Base-by-base conservation (phyloP, 2,329 filamentous ascomycete genomes). In the Colletotrichum echinochloae region DNA sequence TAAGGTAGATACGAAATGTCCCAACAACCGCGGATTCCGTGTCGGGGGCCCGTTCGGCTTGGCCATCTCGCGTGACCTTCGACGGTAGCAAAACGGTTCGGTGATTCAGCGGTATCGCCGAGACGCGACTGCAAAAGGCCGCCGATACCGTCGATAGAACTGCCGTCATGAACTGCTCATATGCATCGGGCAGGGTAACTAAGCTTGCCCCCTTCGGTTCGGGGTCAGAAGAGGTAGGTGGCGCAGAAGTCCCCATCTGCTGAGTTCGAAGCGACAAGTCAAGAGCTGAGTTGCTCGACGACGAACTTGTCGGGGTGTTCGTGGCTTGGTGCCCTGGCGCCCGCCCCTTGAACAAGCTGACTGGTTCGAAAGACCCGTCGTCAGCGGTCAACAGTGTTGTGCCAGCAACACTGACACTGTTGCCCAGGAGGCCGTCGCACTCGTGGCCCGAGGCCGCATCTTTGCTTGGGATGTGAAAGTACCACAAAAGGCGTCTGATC, bases 131-230 rank as follows among this genome's bases (percentile, higher is more conserved):
- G 74, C 87, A 88, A 67, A 89, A 88, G 7, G 80, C 79, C 6
- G 83, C 79, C 2, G 84, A 84, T 62, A 89, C 74, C n/a, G 86
- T 84, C 2, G 84, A 82, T 20, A 89, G 78, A 12, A 85, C 78
- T n/a, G 87, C 85, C 14, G 82, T 80, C 59, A 89, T 82, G 70
- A 90, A 88, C 51, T 84, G 84, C 68, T 88, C 86, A 74, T 89
- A 86, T 6, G 85, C 81, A 23, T 83, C 82, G 70, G 83, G 85
- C 39, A 82, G 75, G 6, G 82, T 78, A 16, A 80, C 78, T 1
- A 78, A 77, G 8, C 76, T 74, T 48, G 79, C 77, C 2, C 75
- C 73, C 71, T 81, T 84, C 14, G 76, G 55, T 20, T 72, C 70
- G 30, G 74, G 64, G 28, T 77, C 77, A 16, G 74, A 70, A 23